Base-by-base conservation (phyloP, 495 filamentous ascomycete species). In the Tuber umbilicatum region DNA sequence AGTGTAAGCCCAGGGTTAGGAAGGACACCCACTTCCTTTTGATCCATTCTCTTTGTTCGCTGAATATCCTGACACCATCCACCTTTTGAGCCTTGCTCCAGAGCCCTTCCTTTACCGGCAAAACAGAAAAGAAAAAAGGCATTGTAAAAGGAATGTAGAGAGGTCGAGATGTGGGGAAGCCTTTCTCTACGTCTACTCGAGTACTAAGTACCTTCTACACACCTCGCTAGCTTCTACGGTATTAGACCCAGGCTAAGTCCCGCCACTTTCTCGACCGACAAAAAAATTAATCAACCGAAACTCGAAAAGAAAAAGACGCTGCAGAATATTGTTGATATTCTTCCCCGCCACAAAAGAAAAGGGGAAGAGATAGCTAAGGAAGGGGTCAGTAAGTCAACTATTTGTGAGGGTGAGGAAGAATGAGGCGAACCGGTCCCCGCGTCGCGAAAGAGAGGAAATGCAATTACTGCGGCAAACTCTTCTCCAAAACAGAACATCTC, bases 161-260 rank as follows among this genome's bases (percentile, higher is more conserved):
- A 64, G 55, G 27, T 64, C 55, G 55, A 64, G 55, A 64, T 64
- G 55, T 64, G 55, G 55, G 55, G 55, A 64, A 64, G 55, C 55
- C 55, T 64, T 27, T 35, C 27, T 64, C 27, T 40, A 40, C 39
- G 39, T n/a, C n/a, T n/a, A n/a, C n/a, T n/a, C n/a, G n/a, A n/a
- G n/a, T n/a, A n/a, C n/a, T n/a, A n/a, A n/a, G n/a, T 35, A 64
- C 55, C 31, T 35, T 64, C 55, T 64, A 64, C 27, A 16, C 14
- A 35, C 55, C 55, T 64, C 27, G 27, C 55, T 35, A 35, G 55
- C 31, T 27, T 19, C 55, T 19, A 35, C 31, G n/a, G n/a, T n/a
- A n/a, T n/a, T 64, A 35, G 55, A 64, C 55, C 55, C 12, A 35
- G 55, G 55, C 27, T 35, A 31, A 64, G 55, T 64, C 55, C 55